Conservation (phyloP, 306 rosid species). For the Gastrolobium villosum region DNA sequence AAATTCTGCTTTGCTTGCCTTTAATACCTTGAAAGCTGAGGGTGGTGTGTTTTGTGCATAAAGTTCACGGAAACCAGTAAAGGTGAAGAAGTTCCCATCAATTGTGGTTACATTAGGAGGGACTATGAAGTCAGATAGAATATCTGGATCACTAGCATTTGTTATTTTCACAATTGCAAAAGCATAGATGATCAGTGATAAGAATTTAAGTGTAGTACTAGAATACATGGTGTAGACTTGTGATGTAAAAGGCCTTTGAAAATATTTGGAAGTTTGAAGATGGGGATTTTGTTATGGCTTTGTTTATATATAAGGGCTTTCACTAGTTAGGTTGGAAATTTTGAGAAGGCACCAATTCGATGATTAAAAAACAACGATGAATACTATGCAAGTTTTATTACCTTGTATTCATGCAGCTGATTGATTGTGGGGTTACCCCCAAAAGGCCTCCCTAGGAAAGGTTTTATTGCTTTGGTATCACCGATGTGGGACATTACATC, state of each 20-base stretch:
- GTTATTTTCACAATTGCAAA: slow-evolving; percentile 45
- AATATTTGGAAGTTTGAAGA: neutral
- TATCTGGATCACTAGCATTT: slow-evolving; percentile 58
- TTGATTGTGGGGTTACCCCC: no score
- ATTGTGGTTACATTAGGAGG: slow-evolving; percentile 28
- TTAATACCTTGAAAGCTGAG: slow-evolving; percentile 46
- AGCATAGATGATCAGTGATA: slow-evolving; percentile 38
- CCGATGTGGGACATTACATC: no score
- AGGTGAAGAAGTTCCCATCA: slow-evolving; percentile 65
- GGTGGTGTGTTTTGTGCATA: neutral
- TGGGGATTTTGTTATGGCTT: neutral
- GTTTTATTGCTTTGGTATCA: no score
- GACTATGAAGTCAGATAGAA: slow-evolving; percentile 52
- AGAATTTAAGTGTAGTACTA: slow-evolving; percentile 3
- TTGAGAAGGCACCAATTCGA: neutral
- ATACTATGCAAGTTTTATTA: neutral
- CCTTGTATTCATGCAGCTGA: neutral
- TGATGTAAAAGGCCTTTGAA: neutral
- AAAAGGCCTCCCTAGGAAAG: no score
- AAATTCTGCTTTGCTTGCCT: slow-evolving; percentile 57
- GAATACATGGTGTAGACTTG: slow-evolving; percentile 15
- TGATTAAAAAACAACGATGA: neutral
- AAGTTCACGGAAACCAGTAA: slow-evolving; percentile 51
- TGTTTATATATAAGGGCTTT: neutral
- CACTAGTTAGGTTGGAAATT: neutral